These are phyloP conservation scores for Fusarium sp. DNA, from an alignment of 2,329 filamentous ascomycete genomes.

Conservation along the genomic window DNA sequence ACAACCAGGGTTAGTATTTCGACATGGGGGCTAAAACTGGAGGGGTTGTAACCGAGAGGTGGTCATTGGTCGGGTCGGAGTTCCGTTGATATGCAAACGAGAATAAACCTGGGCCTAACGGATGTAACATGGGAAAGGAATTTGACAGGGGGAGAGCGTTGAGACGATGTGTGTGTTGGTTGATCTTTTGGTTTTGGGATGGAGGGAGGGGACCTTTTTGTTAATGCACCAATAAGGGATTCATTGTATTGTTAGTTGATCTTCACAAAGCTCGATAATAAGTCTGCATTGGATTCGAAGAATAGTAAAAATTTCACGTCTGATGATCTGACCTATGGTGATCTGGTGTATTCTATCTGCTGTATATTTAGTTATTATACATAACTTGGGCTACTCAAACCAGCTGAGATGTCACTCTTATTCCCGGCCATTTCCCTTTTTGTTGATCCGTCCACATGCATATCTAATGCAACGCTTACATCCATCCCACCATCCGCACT, in stretches of 20 bases:
- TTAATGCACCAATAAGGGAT: slow-evolving; percentile 18
- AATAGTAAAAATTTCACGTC: background rate
- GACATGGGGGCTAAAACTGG: background rate
- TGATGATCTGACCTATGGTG: background rate
- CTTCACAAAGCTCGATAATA: no score
- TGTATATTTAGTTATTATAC: background rate
- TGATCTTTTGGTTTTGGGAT: background rate
- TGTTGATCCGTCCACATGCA: background rate
- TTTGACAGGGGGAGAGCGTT: background rate
- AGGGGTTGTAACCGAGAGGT: background rate
- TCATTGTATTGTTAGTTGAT: no score
- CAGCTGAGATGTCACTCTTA: background rate
- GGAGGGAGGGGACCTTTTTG: background rate
- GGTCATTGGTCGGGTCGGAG: background rate
- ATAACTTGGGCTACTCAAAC: background rate
- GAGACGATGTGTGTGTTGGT: slow-evolving; percentile 16
- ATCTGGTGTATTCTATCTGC: background rate
- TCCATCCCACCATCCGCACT: background rate
- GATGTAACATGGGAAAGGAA: background rate
- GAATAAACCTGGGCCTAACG: slow-evolving; percentile 14
- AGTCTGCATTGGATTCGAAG: accelerated
- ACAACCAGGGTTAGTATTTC: background rate
- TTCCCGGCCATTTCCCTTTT: background rate
- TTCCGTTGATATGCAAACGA: background rate
- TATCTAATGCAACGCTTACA: background rate